Percentiles rank a stretch among this genome's conserved stretches.
phyloP scores from a whole-genome alignment of 768 basidiomycete species.

The Mrakia frigida region DNA sequence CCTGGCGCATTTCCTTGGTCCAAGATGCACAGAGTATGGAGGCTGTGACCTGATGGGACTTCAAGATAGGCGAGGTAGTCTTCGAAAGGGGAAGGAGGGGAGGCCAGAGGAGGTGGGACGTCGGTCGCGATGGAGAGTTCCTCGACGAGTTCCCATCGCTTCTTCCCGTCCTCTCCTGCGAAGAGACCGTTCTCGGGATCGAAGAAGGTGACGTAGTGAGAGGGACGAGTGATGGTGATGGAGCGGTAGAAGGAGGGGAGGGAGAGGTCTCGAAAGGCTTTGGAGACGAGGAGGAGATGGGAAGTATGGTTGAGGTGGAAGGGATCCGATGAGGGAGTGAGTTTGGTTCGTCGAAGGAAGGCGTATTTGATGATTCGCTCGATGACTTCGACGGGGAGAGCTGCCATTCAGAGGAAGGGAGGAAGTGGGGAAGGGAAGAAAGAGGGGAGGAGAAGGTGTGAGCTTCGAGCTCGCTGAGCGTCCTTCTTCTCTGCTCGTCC shows the following conservation, averaged over 20 bases:
- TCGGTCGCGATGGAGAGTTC: background rate
- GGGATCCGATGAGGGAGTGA: slow-evolving; percentile 2
- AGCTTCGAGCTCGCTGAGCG: too few species aligned
- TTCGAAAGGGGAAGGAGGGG: background rate
- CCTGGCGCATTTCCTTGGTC: too few species aligned
- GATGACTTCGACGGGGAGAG: background rate
- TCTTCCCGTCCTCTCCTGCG: background rate
- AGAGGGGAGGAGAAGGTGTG: too few species aligned
- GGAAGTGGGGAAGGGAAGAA: too few species aligned
- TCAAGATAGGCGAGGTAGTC: background rate
- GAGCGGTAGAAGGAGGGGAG: background rate
- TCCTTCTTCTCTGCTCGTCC: too few species aligned
- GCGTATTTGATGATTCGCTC: background rate
- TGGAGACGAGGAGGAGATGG: background rate
- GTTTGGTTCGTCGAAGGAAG: background rate
- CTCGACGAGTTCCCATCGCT: background rate
- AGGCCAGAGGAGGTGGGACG: background rate
- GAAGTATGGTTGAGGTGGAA: background rate
- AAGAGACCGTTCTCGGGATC: background rate
- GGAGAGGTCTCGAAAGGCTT: background rate
- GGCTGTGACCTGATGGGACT: background rate
- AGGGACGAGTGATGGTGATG: background rate
- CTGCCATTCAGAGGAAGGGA: background rate
- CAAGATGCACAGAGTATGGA: too few species aligned
- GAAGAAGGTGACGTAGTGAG: background rate